A percentile compares a stretch with the other conserved stretches of the same genome.
These are phyloP conservation scores for Fusarium heterosporum DNA, from an alignment of 2,329 filamentous ascomycete genomes.

Conservation along the genomic window DNA sequence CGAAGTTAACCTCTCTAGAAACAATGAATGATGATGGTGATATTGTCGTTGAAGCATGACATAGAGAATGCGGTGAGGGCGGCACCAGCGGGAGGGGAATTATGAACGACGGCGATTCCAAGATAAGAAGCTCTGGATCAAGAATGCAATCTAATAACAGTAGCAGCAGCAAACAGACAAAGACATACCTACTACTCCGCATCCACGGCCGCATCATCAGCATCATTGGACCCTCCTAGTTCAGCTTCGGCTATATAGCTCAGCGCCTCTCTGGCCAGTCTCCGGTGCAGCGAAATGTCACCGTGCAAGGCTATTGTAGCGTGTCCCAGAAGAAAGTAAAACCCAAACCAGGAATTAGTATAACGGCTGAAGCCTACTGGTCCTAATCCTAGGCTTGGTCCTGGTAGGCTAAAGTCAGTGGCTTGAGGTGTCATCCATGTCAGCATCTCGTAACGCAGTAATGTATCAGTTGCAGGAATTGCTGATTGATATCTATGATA, in stretches of 20 bases:
- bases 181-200: slow-evolving; percentile 3
- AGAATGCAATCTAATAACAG: slow-evolving; percentile 3
- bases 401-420: slow-evolving; percentile 24
- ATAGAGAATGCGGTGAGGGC: slow-evolving; percentile 19
- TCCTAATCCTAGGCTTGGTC: neutral
- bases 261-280: slow-evolving; percentile 15
- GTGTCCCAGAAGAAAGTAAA: slow-evolving; percentile 29
- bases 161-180: slow-evolving; percentile 8
- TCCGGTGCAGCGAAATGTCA: slow-evolving; percentile 31
- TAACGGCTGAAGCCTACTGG: slow-evolving; percentile 33
- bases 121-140: slow-evolving; percentile 18
- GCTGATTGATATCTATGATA: slow-evolving; percentile 12
- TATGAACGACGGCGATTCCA: slow-evolving; percentile 3
- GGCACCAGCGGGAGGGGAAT: slow-evolving; percentile 15
- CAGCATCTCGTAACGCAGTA: slow-evolving; percentile 30
- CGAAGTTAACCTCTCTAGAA: slow-evolving; percentile 19
- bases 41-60: slow-evolving; percentile 2
- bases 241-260: slow-evolving; percentile 24
- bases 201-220: slow-evolving; percentile 27
- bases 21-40: slow-evolving; percentile 19
- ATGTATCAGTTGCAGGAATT: neutral
- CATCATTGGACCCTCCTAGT: slow-evolving; percentile 31
- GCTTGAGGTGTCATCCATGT: slow-evolving; percentile 34
- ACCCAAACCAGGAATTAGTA: slow-evolving; percentile 29
- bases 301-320: slow-evolving; percentile 31